Percentiles rank a stretch among this genome's conserved stretches.
phyloP scores from a whole-genome alignment of 2,329 filamentous ascomycete species.

The Claviceps monticola region DNA sequence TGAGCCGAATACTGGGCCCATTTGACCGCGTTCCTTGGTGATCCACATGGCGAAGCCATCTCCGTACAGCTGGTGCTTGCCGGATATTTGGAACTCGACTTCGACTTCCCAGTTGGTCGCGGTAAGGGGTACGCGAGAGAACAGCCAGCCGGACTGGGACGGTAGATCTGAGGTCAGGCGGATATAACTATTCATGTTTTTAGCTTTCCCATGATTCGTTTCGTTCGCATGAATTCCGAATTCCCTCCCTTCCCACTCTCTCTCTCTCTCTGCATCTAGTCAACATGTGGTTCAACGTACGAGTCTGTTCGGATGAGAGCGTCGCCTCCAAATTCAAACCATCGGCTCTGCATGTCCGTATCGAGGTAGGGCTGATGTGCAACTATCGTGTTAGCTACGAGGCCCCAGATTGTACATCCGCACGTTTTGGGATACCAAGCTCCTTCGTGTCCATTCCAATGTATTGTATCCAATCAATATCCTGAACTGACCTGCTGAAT shows the following conservation, averaged over 20 bases:
- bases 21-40: slow-evolving; percentile 74
- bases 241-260: not conserved
- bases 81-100: slow-evolving; percentile 88
- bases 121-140: slow-evolving; percentile 84
- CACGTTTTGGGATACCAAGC: not conserved
- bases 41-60: slow-evolving; percentile 98
- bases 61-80: slow-evolving; percentile 78
- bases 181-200: slow-evolving; percentile 54
- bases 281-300: slow-evolving; percentile 29
- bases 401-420: not conserved
- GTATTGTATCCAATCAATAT: not conserved
- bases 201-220: not conserved
- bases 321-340: slow-evolving; percentile 98
- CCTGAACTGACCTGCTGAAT: slow-evolving; percentile 53
- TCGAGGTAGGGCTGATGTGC: slow-evolving; percentile 74
- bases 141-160: slow-evolving; percentile 86
- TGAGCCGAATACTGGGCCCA: slow-evolving; percentile 77
- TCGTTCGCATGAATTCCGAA: not conserved
- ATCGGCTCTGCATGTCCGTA: slow-evolving; percentile 93
- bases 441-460: not conserved
- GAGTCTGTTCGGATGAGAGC: slow-evolving; percentile 65
- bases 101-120: slow-evolving; percentile 99
- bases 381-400: not conserved
- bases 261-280: not conserved
- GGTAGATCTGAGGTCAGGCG: slow-evolving; percentile 82